Conservation (phyloP, 441 rosid genomes). For the Populus hybrid region DNA sequence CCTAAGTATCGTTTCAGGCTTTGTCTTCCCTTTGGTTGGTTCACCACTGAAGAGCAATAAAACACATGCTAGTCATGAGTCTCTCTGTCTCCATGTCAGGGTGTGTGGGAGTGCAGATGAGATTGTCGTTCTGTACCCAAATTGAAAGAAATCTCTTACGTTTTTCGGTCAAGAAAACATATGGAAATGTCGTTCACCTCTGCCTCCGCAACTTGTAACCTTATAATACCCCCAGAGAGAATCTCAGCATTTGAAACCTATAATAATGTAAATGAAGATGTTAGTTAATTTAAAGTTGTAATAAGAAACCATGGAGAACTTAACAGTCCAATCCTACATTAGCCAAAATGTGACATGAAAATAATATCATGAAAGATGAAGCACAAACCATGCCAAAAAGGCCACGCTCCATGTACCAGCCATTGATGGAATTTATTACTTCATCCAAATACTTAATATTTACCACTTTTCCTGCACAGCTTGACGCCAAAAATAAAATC, state of each 20-base stretch:
- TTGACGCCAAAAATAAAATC: slow-evolving; percentile 60
- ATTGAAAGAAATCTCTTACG: slow-evolving; percentile 49
- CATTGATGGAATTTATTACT: slow-evolving; percentile 80
- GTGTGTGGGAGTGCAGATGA: background rate
- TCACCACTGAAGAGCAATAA: slow-evolving; percentile 62
- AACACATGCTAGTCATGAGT: slow-evolving; percentile 11
- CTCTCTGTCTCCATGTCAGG: background rate
- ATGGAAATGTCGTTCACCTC: slow-evolving; percentile 86
- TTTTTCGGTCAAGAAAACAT: slow-evolving; percentile 85
- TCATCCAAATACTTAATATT: slow-evolving; percentile 80
- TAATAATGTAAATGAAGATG: slow-evolving; percentile 4
- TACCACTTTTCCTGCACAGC: slow-evolving; percentile 90
- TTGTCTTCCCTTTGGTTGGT: slow-evolving; percentile 86
- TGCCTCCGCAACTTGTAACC: slow-evolving; percentile 91
- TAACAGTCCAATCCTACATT: background rate
- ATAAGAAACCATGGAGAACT: background rate
- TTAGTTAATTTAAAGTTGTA: background rate
- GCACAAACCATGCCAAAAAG: slow-evolving; percentile 83
- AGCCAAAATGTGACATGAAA: background rate
- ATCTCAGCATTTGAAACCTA: slow-evolving; percentile 91
- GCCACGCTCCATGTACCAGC: slow-evolving; percentile 96
- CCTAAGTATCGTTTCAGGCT: slow-evolving; percentile 74
- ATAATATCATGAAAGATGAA: slow-evolving; percentile 10
- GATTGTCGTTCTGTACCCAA: slow-evolving; percentile 2
- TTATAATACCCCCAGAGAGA: slow-evolving; percentile 85